Conservation (phyloP, 2,329 filamentous ascomycete genomes). For the Rhynchosporium secalis region DNA sequence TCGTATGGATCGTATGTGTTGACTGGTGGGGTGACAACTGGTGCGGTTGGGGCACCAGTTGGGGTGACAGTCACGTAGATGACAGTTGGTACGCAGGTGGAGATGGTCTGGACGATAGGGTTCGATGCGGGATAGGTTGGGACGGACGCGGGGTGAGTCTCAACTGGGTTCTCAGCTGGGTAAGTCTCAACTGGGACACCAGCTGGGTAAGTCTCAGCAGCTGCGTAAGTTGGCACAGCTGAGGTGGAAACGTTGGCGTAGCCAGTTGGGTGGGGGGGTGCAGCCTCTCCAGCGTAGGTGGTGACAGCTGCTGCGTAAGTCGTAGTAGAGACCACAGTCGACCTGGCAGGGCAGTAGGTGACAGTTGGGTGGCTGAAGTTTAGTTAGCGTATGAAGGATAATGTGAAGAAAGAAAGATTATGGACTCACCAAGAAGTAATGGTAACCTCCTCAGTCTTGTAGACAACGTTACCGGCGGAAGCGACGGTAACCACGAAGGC, state of each 20-base stretch:
- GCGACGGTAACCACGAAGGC: slow-evolving; percentile 38
- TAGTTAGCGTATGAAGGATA: neutral
- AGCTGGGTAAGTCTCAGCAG: too few relatives aligned
- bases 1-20: neutral
- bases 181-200: slow-evolving; percentile 10
- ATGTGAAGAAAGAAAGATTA: neutral
- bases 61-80: slow-evolving; percentile 31
- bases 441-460: slow-evolving; percentile 51
- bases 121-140: slow-evolving; percentile 22
- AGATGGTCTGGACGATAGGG: slow-evolving; percentile 28
- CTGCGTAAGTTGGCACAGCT: slow-evolving; percentile 11
- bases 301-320: slow-evolving; percentile 25
- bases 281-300: slow-evolving; percentile 18
- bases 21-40: slow-evolving; percentile 18
- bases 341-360: slow-evolving; percentile 45
- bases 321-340: slow-evolving; percentile 31
- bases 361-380: slow-evolving; percentile 44
- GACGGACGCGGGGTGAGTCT: too few relatives aligned
- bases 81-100: slow-evolving; percentile 32
- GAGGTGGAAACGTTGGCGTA: slow-evolving; percentile 24
- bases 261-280: slow-evolving; percentile 26
- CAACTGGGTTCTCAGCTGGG: neutral
- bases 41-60: slow-evolving; percentile 29
- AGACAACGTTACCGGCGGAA: slow-evolving; percentile 43
- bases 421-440: slow-evolving; percentile 46